Evolutionary conservation across 331 rosid genomes (phyloP), one percentile per base, ranked within the genome.

Genomic region (Saraca asoca): DNA sequence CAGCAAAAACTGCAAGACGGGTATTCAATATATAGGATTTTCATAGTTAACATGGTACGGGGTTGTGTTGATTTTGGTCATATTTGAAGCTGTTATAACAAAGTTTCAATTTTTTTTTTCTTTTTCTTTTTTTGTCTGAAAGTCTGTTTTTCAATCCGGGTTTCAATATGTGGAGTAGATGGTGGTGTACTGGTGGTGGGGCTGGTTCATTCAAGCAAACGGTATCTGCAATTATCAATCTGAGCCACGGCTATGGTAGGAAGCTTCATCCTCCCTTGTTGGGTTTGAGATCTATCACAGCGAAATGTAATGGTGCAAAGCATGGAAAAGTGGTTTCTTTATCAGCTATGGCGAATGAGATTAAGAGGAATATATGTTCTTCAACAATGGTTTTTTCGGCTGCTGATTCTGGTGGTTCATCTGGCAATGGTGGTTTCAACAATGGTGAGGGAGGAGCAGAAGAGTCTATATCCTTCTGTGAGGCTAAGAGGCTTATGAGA

Each of bases 401-500:
- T 51, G 37, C 52, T 50, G 51, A 12, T 16, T 29, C 41, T 29
- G 43, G 4, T 12, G 37, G 33, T 5, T 9, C 6, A 24, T 12
- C 14, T 3, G 44, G 61, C 33, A 43, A 18, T 3, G 44, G 66
- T 31, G 44, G n/a, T n/a, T n/a, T 3, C 15, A 49, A 12, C 18
- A 63, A 20, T 52, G 64, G 61, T 39, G 69, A 41, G 41, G 63
- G 62, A n/a, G n/a, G n/a, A n/a, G n/a, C n/a, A 13, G 64, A 5
- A 43, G 69, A 74, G 37, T 2, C 76, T 19, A 77, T 90, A 12
- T 78, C 95, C 0, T 83, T 69, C 46, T 9, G 61, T 41, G 99
- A 94, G 75, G 95, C 95, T 7, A 94, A 85, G 87, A 88, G 79
- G 84, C 79, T 94, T 34, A 79, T 94, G 95, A 86, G 88, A 79